Base-by-base conservation (phyloP, 495 filamentous ascomycete genomes). In the Corynascus novoguineensis region DNA sequence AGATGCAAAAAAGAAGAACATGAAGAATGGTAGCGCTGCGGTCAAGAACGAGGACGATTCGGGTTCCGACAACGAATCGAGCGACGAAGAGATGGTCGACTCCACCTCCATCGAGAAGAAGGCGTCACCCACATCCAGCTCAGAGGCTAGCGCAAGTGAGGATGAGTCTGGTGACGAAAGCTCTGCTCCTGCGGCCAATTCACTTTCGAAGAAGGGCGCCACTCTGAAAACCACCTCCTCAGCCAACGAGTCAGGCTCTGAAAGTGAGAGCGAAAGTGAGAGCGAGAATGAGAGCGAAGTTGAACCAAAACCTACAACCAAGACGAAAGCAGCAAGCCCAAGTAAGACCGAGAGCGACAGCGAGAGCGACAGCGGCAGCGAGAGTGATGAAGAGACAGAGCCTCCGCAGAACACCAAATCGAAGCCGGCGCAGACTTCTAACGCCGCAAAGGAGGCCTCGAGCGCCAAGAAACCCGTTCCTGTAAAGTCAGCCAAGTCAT, bases 281-380 rank as follows among this genome's bases (percentile, higher is more conserved):
- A n/a, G n/a, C n/a, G n/a, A n/a, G n/a, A n/a, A n/a, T n/a, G n/a
- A n/a, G n/a, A 28, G 34, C 25, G 61, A 66, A 10, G 65, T 63
- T 14, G 34, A 35, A 11, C 34, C 3, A 11, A 60, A 66, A 47
- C 41, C 34, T 9, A 8, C 21, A 11, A 31, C 37, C 46, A 63
- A 63, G 15, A 48, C 53, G 22, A 57, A 55, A 28, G 47, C 41
- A 6, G 31, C 53, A 10, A 37, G 31, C n/a, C 22, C 25, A 40
- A 58, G 28, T 31, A 58, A 70, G 22, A 62, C 50, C 28, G 66
- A 68, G 21, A 66, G 59, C 38, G 68, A 67, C 25, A 66, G 64
- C 17, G 56, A 53, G 56, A 53, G 62, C 55, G 56, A 71, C 24
- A 63, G 56, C 37, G 65, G 68, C 24, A 64, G 59, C 37, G 68